Percentiles rank a stretch among this genome's conserved stretches.
Conservation (phyloP, 2,329 filamentous ascomycete genomes). For the Fusarium nanum region DNA sequence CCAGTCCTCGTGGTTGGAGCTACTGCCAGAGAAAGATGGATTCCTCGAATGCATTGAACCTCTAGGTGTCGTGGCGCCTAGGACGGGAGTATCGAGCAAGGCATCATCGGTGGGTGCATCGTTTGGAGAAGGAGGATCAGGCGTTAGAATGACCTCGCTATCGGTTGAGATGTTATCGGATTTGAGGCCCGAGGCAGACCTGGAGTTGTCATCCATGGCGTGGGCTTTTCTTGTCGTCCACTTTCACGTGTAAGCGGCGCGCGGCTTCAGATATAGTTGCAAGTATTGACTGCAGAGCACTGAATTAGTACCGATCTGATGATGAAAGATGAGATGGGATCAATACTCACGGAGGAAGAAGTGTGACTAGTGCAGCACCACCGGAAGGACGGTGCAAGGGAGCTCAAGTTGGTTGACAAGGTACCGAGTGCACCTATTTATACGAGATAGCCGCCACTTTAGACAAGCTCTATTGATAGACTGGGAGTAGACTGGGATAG, state of each 20-base stretch:
- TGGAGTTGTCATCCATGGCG: slow-evolving; percentile 46
- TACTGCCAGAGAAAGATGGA: slow-evolving; percentile 84
- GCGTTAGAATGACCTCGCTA: slow-evolving; percentile 56
- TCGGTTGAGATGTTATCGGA: slow-evolving; percentile 44
- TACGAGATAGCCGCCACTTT: slow-evolving; percentile 4
- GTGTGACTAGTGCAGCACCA: not conserved
- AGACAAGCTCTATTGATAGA: slow-evolving; percentile 12
- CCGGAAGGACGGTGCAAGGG: slow-evolving; percentile 12
- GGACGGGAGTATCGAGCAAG: slow-evolving; percentile 62
- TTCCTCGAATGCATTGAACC: slow-evolving; percentile 77
- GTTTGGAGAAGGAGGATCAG: slow-evolving; percentile 56
- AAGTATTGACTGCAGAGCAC: not conserved
- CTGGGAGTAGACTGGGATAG: not conserved
- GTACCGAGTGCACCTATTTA: slow-evolving; percentile 11
- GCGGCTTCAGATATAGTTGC: not conserved
- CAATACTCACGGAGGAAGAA: slow-evolving; percentile 10
- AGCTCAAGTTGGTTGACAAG: slow-evolving; percentile 6
- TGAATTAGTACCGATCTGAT: not conserved
- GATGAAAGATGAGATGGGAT: not conserved
- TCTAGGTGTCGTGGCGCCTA: slow-evolving; percentile 59
- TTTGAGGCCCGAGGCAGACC: slow-evolving; percentile 32
- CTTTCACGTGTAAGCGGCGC: slow-evolving; percentile 5
- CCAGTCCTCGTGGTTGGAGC: slow-evolving; percentile 89
- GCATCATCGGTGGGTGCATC: slow-evolving; percentile 59
- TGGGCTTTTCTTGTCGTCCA: not conserved